phyloP scores from a whole-genome alignment of 2,329 filamentous ascomycete species.

The Thyridium curvatum region DNA sequence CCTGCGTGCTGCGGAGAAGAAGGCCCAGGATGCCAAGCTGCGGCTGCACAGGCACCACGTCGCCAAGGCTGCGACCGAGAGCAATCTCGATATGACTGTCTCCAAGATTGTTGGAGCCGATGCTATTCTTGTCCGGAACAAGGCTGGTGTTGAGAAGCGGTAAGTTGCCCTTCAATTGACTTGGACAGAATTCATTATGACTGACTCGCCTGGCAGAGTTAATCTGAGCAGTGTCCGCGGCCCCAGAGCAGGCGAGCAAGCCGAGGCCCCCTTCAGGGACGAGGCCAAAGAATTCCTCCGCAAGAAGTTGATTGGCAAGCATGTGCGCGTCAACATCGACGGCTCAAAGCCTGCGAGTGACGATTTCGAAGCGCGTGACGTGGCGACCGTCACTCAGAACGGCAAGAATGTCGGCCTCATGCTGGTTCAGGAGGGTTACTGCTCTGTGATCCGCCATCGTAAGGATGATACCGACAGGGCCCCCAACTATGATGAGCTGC shows the following conservation, averaged over 20 bases:
- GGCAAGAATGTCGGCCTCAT: conserved; percentile 81
- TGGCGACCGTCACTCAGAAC: conserved; percentile 78
- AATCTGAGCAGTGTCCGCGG: conserved; percentile 90
- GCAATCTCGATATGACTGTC: conserved; percentile 74
- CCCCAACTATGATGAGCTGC: conserved; percentile 85
- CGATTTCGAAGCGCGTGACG: conserved; percentile 89
- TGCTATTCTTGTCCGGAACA: conserved; percentile 79
- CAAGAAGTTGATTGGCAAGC: conserved; percentile 92
- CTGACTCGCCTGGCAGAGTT: conserved; percentile 41
- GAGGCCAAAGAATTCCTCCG: conserved; percentile 95
- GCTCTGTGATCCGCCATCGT: conserved; percentile 88
- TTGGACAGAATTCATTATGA: not conserved
- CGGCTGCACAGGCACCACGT: conserved; percentile 80
- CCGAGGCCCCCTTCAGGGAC: conserved; percentile 81
- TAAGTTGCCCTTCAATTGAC: not conserved
- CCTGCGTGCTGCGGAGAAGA: conserved; percentile 80
- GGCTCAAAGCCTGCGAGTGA: conserved; percentile 85
- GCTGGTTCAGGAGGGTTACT: conserved; percentile 89
- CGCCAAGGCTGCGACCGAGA: conserved; percentile 56
- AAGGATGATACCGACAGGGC: conserved; percentile 93
- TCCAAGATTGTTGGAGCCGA: conserved; percentile 83
- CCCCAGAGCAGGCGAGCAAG: conserved; percentile 80
- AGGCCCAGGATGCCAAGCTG: conserved; percentile 68
- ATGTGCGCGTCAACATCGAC: conserved; percentile 82
- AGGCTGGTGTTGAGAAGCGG: conserved; percentile 79